Evolutionary conservation across 108 stramenopile species (phyloP), one percentile per base, ranked within the genome.

Genomic region (Cyclostephanos tholiformis): DNA sequence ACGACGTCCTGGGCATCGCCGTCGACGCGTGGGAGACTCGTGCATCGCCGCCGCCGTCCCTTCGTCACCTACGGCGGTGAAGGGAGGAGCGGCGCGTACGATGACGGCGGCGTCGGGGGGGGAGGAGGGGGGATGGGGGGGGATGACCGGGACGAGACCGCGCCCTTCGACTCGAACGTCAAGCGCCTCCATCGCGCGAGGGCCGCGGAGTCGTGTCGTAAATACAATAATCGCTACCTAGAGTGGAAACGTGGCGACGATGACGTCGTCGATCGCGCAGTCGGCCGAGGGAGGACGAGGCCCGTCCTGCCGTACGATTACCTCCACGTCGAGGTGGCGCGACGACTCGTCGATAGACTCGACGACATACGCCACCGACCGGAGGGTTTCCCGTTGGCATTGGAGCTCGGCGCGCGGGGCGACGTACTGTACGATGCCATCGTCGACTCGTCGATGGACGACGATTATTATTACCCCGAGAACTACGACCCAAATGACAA

Each of bases 391-490:
- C 86, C 90, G 1, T 58, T 92, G 32, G 91, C 91, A 12, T 75
- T 96, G 55, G 93, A 96, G 73, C 64, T 96, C 57, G 95, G 95
- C 39, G 70, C 89, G 1, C 84, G 86, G 17, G 68, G 86, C 23
- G 90, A 90, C 27, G 86, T 86, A 53, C 63, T 96, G 17, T 72
- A 90, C 52, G 61, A 67, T 26, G 89, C 91, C 5, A 92, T 94
- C 58, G 32, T 67, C 20, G 43, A 49, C 11, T 63, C 46, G 17
- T 46, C 17, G 2, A 44, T 57, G 27, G 70, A 67, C 12, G 55
- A 57, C 35, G 63, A 65, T 20, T 36, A 41, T 0, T 36, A 43
- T 0, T n/a, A 53, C 27, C 29, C 67, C 14, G 70, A 71, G 46
- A 71, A 76, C 64, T 55, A 82, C 4, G 90, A n/a, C n/a, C n/a